phyloP scores from a whole-genome alignment of 2,329 filamentous ascomycete genomes.

The Neophaeococcomyces mojaviensis region DNA sequence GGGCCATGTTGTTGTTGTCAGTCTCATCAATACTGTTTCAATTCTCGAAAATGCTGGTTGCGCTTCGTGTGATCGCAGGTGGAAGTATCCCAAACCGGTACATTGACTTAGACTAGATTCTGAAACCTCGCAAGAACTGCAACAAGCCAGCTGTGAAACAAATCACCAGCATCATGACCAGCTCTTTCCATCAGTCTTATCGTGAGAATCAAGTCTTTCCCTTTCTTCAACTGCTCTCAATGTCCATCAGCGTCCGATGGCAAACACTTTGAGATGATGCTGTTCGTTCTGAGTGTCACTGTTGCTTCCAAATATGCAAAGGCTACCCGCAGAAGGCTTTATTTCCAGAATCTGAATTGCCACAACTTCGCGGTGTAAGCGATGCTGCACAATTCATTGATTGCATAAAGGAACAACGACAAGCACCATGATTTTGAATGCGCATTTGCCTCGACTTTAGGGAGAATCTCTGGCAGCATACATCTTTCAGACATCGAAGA shows the following conservation, averaged over 20 bases:
- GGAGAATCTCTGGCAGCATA: no score
- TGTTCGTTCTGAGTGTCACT: neutral
- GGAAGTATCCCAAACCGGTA: neutral
- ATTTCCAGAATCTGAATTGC: neutral
- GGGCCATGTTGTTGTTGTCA: no score
- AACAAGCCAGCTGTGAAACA: neutral
- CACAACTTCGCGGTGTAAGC: neutral
- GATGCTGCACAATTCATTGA: neutral
- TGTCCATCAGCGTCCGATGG: neutral
- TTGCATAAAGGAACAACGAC: no score
- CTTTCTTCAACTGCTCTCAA: neutral
- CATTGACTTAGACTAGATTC: slow-evolving; percentile 2
- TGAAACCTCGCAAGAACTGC: neutral
- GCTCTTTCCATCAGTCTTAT: neutral
- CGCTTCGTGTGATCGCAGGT: no score
- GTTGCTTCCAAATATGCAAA: slow-evolving; percentile 7
- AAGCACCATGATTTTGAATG: no score
- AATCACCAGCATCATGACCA: neutral
- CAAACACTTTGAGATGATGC: neutral
- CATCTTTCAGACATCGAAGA: no score
- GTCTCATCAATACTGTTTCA: no score
- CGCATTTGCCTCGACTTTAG: no score
- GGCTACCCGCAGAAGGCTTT: slow-evolving; percentile 4
- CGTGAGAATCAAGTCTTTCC: neutral
- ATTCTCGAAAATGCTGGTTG: no score